phyloP scores from a whole-genome alignment of 257 asterid species.

The Primulina tabacum region DNA sequence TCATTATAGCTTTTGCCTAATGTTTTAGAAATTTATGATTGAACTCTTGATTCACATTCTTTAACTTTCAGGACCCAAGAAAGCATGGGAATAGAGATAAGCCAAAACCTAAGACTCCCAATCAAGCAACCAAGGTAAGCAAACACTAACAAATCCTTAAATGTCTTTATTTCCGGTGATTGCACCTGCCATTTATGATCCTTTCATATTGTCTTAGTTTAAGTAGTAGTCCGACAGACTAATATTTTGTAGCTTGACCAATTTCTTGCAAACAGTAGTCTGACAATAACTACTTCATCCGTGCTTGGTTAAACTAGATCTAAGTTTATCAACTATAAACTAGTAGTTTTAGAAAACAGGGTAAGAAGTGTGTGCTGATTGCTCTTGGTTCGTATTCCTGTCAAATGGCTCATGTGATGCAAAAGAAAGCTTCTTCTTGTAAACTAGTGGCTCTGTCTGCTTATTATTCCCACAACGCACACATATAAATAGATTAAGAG shows the following conservation, averaged over 20 bases:
- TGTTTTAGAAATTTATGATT: conserved; percentile 11
- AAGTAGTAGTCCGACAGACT: neutral
- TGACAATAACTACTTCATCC: neutral
- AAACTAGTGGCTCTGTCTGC: neutral
- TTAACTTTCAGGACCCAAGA: conserved; percentile 54
- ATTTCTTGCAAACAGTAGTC: neutral
- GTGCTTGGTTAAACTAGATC: neutral
- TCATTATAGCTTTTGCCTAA: neutral
- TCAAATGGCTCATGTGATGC: neutral
- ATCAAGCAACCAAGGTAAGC: conserved; percentile 50
- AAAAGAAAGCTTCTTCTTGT: no score
- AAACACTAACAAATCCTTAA: conserved; percentile 16
- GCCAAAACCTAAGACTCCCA: conserved; percentile 66
- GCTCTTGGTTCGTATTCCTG: neutral
- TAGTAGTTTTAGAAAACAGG: neutral
- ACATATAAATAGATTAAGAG: neutral
- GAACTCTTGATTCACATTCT: conserved; percentile 9
- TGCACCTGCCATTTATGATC: conserved; percentile 12
- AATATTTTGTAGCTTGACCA: neutral
- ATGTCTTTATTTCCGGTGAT: neutral
- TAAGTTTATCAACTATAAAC: neutral
- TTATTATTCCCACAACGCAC: conserved; percentile 1
- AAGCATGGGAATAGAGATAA: conserved; percentile 59
- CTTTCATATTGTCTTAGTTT: conserved; percentile 1
- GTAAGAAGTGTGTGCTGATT: neutral